Evolutionary conservation across 78 protist genomes (phyloP).

Genomic region (Speleostelium caveatum): DNA sequence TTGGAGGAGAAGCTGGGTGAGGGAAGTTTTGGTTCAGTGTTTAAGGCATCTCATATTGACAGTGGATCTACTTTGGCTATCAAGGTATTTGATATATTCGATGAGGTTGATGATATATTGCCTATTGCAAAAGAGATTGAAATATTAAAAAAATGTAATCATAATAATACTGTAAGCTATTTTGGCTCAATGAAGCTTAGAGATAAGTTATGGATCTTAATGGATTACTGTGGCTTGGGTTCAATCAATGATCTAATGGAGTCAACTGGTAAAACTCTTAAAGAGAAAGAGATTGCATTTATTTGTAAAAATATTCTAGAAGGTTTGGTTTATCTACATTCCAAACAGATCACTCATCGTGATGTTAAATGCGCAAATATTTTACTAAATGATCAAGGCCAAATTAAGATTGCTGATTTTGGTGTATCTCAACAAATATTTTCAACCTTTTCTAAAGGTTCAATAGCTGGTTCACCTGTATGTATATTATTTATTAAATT

Average conservation of each 20-base stretch:
- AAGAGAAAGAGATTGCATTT: conserved; percentile 63
- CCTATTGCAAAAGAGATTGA: conserved; percentile 86
- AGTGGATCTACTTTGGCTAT: conserved; percentile 82
- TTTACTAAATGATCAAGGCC: conserved; percentile 83
- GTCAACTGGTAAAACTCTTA: conserved; percentile 36
- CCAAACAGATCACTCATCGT: conserved; percentile 68
- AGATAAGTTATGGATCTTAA: conserved; percentile 88
- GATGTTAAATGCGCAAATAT: conserved; percentile 91
- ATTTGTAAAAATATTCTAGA: conserved; percentile 45
- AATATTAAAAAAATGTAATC: conserved; percentile 50
- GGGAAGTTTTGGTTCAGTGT: conserved; percentile 65
- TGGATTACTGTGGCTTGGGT: conserved; percentile 94
- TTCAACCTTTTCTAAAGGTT: conserved; percentile 67
- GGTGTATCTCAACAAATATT: conserved; percentile 92
- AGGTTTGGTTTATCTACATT: conserved; percentile 69
- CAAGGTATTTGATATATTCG: conserved; percentile 89
- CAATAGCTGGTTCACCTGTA: conserved; percentile 78
- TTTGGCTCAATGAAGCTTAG: conserved; percentile 65
- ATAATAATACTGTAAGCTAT: conserved; percentile 66
- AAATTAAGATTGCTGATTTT: conserved; percentile 94
- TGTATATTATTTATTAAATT: not conserved
- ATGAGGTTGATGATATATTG: conserved; percentile 87
- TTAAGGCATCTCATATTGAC: conserved; percentile 24
- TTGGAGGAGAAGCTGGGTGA: conserved; percentile 75
- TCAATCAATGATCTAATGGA: conserved; percentile 84